Percentiles rank a stretch among this genome's conserved stretches.
These are phyloP conservation scores for Acephala macrosclerotiorum DNA, from an alignment of 2,329 filamentous ascomycete genomes.

Conservation along the genomic window DNA sequence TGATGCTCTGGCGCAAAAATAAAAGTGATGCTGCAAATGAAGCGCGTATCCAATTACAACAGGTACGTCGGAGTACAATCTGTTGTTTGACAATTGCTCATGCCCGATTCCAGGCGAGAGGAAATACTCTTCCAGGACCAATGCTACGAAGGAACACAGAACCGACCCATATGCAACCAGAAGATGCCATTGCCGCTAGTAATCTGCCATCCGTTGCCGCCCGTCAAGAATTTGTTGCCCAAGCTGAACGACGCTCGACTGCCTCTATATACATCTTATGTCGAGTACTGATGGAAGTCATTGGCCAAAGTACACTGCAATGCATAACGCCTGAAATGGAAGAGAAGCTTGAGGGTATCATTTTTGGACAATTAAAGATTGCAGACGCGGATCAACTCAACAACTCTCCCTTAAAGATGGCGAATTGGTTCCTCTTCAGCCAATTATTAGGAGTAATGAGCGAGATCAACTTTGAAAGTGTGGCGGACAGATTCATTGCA, in stretches of 20 bases:
- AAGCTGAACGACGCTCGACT: conserved; percentile 88
- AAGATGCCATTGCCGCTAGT: conserved; percentile 29
- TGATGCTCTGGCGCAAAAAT: conserved; percentile 97
- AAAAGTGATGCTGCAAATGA: conserved; percentile 89
- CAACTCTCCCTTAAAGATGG: conserved; percentile 81
- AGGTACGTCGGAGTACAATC: conserved; percentile 42
- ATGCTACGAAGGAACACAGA: conserved; percentile 78
- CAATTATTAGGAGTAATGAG: conserved; percentile 97
- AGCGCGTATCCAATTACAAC: conserved; percentile 65
- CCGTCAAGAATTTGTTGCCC: conserved; percentile 74
- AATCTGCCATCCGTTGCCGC: conserved; percentile 46
- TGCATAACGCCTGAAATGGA: conserved; percentile 91
- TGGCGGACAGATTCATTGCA: conserved; percentile 80
- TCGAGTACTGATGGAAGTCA: conserved; percentile 91
- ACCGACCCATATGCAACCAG: conserved; percentile 50
- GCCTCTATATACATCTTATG: conserved; percentile 97
- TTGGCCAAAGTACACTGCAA: conserved; percentile 84
- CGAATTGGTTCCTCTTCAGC: conserved; percentile 95
- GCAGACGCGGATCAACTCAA: conserved; percentile 83
- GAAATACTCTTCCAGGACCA: conserved; percentile 36
- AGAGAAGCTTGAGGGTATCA: conserved; percentile 91
- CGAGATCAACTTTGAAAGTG: conserved; percentile 85
- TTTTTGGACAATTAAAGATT: conserved; percentile 93
- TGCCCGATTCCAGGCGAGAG: conserved; percentile 37
- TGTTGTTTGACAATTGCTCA: conserved; percentile 12